Conservation (phyloP, 495 filamentous ascomycete genomes). For the Hyaloscypha variabilis region DNA sequence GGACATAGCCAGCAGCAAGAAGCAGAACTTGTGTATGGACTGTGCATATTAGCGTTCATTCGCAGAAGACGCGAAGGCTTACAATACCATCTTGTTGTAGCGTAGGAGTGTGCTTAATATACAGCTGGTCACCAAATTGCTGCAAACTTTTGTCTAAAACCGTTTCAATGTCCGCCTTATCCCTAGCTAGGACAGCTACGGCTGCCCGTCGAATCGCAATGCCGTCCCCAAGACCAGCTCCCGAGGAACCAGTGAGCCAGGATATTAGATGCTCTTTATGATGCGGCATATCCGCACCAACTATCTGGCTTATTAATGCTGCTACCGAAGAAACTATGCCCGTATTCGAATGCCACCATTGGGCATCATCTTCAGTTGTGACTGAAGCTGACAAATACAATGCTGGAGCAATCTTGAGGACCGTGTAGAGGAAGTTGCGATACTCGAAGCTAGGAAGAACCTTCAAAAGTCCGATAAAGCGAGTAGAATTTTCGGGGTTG, state of each 20-base stretch:
- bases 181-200: constrained; percentile 59
- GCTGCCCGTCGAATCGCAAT: constrained; percentile 65
- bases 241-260: constrained; percentile 69
- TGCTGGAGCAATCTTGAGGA: constrained; percentile 62
- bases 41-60: constrained; percentile 28
- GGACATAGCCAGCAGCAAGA: constrained; percentile 73
- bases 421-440: constrained; percentile 55
- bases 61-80: background rate
- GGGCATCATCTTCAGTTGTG: constrained; percentile 28
- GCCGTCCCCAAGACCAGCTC: constrained; percentile 65
- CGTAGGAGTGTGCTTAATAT: constrained; percentile 80
- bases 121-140: constrained; percentile 83
- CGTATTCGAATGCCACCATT: constrained; percentile 41
- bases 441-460: constrained; percentile 59
- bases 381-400: constrained; percentile 31
- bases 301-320: constrained; percentile 42
- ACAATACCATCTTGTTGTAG: constrained; percentile 79
- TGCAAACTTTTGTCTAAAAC: constrained; percentile 68
- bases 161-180: constrained; percentile 52
- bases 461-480: constrained; percentile 41
- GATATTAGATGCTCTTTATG: constrained; percentile 58
- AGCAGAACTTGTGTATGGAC: constrained; percentile 81
- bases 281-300: constrained; percentile 36
- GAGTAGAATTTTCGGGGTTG: constrained; percentile 35
- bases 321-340: constrained; percentile 50